phyloP scores from a whole-genome alignment of 495 filamentous ascomycete genomes.

The Hyaloscypha hepaticicola region DNA sequence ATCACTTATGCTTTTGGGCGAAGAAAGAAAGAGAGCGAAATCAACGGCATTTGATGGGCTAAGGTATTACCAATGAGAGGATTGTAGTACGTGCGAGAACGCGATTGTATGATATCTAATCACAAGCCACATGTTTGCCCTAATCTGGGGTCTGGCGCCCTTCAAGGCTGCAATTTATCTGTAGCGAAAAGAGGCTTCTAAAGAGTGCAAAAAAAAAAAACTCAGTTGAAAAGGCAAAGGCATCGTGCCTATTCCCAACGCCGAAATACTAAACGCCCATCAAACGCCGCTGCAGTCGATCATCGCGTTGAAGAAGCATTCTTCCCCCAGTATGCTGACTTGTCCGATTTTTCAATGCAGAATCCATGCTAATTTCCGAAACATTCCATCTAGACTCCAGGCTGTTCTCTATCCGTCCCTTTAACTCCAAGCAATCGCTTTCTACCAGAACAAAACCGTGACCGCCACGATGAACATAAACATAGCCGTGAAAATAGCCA shows the following conservation, averaged over 20 bases:
- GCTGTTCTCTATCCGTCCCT: not conserved
- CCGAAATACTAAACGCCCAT: too few species aligned
- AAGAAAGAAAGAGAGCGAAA: conserved; percentile 46
- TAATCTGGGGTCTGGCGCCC: not conserved
- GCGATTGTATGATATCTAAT: not conserved
- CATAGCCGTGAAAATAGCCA: conserved; percentile 8
- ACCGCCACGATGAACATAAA: not conserved
- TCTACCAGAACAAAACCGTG: conserved; percentile 12
- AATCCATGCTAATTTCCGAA: not conserved
- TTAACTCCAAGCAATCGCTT: not conserved
- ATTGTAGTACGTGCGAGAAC: conserved; percentile 28
- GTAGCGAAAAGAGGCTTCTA: too few species aligned
- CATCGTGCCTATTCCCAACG: too few species aligned
- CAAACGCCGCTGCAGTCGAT: too few species aligned
- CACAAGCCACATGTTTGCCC: not conserved
- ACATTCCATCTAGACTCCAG: not conserved
- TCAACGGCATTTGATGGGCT: conserved; percentile 11
- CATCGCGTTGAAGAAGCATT: too few species aligned
- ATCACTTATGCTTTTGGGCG: conserved; percentile 67
- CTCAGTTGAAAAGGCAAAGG: too few species aligned
- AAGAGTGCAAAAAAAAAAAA: too few species aligned
- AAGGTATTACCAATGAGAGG: not conserved
- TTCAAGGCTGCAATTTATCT: not conserved
- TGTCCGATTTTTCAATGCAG: not conserved
- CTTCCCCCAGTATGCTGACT: not conserved